phyloP scores from a whole-genome alignment of 257 asterid genomes.

The Nicotiana tomentosiformis region DNA sequence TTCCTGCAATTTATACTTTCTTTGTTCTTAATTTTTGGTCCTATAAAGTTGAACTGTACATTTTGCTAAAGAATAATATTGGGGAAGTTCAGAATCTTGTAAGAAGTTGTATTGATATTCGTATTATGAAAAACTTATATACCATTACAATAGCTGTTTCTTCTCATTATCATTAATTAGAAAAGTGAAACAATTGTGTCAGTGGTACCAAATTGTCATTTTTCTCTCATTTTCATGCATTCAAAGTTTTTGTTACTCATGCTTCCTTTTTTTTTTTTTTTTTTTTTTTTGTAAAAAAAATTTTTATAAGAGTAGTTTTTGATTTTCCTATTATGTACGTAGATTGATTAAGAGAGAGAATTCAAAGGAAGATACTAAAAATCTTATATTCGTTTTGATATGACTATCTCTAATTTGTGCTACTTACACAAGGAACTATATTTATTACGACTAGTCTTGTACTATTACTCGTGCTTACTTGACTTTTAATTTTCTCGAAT shows the following conservation, averaged over 20 bases:
- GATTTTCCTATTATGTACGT: neutral
- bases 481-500: neutral
- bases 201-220: neutral
- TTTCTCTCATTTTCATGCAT: neutral
- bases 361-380: neutral
- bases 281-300: too few species aligned
- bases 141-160: neutral
- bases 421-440: too few species aligned
- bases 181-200: neutral
- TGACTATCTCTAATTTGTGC: too few species aligned
- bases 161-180: neutral
- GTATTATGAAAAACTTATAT: neutral
- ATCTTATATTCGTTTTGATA: too few species aligned
- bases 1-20: neutral
- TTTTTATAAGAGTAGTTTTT: too few species aligned
- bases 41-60: slow-evolving; percentile 16
- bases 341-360: neutral
- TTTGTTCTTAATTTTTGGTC: neutral
- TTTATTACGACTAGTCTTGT: too few species aligned
- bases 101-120: neutral
- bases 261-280: neutral
- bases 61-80: slow-evolving; percentile 14
- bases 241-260: neutral
- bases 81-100: neutral
- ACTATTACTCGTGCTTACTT: too few species aligned